phyloP scores from a whole-genome alignment of 208 protist species.

The Polymyxa betae region DNA sequence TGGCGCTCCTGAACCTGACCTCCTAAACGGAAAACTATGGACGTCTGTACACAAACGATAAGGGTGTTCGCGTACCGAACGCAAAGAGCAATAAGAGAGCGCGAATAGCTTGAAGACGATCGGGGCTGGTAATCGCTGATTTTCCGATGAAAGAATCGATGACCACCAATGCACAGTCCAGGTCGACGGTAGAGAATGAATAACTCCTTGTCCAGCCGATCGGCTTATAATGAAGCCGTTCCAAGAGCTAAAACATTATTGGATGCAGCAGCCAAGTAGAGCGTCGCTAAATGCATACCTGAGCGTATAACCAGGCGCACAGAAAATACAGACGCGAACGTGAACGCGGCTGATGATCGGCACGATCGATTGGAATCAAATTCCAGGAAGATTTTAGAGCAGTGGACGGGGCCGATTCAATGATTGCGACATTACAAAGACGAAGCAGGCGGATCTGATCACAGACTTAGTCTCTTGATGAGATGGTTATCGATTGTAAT shows the following conservation, averaged over 20 bases:
- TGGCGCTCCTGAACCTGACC: neutral
- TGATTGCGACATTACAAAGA: neutral
- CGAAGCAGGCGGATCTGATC: neutral
- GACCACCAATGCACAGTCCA: constrained; percentile 84
- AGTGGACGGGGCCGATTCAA: neutral
- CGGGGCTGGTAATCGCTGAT: neutral
- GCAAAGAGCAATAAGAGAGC: neutral
- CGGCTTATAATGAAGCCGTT: constrained; percentile 64
- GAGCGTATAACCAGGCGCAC: constrained; percentile 90
- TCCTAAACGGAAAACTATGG: neutral
- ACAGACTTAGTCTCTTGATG: neutral
- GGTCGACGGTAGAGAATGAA: constrained; percentile 96
- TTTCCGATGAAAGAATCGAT: constrained; percentile 73
- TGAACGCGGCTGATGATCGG: neutral
- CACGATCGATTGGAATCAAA: neutral
- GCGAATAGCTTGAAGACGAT: neutral
- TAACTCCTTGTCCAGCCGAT: constrained; percentile 95
- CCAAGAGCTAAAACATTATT: constrained; percentile 47
- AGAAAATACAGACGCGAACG: constrained; percentile 93
- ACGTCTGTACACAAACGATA: neutral
- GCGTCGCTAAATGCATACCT: constrained; percentile 93
- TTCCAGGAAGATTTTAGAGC: neutral
- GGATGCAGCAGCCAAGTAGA: constrained; percentile 75
- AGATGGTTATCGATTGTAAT: neutral
- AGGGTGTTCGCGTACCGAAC: neutral